Conservation (phyloP, 2,329 filamentous ascomycete species). For the Diaporthe caulivora region DNA sequence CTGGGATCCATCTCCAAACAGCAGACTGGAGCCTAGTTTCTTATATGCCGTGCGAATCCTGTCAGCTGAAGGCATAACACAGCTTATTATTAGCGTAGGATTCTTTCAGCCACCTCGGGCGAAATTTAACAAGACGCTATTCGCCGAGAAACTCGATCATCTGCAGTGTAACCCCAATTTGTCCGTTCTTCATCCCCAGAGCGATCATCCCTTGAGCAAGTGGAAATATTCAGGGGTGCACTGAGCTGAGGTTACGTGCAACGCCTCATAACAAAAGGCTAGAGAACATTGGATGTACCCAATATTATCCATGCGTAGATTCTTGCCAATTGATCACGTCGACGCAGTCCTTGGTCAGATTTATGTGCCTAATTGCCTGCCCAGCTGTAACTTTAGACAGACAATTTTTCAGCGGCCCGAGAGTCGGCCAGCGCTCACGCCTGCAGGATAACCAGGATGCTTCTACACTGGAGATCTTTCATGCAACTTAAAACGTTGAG, state of each 20-base stretch:
- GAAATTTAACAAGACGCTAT: neutral
- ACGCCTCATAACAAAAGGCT: neutral
- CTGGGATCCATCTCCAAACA: neutral
- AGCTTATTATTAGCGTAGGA: constrained; percentile 22
- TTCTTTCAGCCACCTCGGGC: neutral
- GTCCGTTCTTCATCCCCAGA: neutral
- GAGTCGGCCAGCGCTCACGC: too few species aligned
- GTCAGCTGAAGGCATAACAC: constrained; percentile 14
- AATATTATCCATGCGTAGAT: neutral
- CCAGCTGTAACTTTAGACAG: too few species aligned
- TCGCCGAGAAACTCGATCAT: neutral
- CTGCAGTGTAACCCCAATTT: neutral
- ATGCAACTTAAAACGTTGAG: too few species aligned
- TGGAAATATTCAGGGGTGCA: neutral
- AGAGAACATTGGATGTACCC: neutral
- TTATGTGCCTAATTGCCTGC: too few species aligned
- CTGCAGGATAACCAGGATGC: too few species aligned
- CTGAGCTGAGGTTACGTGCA: neutral
- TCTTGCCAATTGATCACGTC: neutral
- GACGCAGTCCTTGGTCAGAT: neutral
- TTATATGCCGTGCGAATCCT: neutral
- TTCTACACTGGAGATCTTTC: too few species aligned
- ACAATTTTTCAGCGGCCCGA: too few species aligned
- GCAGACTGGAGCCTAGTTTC: neutral
- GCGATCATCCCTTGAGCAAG: neutral